phyloP scores from a whole-genome alignment of 1,284 basidiomycete species.

The Tylopilus sp. region DNA sequence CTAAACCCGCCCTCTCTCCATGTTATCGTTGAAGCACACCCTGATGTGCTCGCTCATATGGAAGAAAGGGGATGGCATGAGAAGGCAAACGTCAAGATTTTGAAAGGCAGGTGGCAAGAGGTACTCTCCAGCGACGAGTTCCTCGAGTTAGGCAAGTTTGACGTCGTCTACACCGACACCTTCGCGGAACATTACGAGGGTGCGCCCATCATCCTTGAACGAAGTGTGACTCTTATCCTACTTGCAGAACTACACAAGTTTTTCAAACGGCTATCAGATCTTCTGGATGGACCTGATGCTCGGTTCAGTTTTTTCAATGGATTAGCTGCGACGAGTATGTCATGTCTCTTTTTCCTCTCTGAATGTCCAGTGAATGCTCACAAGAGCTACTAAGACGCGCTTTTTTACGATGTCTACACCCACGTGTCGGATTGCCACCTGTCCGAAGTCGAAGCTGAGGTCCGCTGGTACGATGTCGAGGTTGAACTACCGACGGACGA shows the following conservation, averaged over 20 bases:
- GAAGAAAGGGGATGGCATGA: conserved; percentile 70
- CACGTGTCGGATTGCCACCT: conserved; percentile 85
- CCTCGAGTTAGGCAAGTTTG: conserved; percentile 67
- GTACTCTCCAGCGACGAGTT: conserved; percentile 59
- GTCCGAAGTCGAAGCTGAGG: conserved; percentile 70
- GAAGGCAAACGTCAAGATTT: conserved; percentile 71
- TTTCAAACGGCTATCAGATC: conserved; percentile 79
- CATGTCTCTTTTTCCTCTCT: background rate
- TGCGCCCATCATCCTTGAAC: conserved; percentile 27
- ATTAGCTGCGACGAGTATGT: conserved; percentile 86
- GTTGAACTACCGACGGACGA: conserved; percentile 37
- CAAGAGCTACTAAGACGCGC: conserved; percentile 51
- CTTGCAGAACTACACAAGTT: conserved; percentile 69
- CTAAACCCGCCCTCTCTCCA: conserved; percentile 65
- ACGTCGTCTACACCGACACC: conserved; percentile 93
- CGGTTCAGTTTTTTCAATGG: conserved; percentile 98
- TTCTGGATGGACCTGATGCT: conserved; percentile 74
- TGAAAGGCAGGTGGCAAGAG: conserved; percentile 94
- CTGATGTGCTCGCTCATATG: conserved; percentile 84
- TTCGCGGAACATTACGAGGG: conserved; percentile 87
- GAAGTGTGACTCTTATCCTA: background rate
- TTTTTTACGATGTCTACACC: conserved; percentile 92
- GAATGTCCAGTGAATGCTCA: conserved; percentile 7
- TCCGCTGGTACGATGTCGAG: conserved; percentile 73
- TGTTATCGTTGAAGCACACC: conserved; percentile 94